These are phyloP conservation scores for Pseudohalonectria lignicola DNA, from an alignment of 2,329 filamentous ascomycete species.

Conservation along the genomic window DNA sequence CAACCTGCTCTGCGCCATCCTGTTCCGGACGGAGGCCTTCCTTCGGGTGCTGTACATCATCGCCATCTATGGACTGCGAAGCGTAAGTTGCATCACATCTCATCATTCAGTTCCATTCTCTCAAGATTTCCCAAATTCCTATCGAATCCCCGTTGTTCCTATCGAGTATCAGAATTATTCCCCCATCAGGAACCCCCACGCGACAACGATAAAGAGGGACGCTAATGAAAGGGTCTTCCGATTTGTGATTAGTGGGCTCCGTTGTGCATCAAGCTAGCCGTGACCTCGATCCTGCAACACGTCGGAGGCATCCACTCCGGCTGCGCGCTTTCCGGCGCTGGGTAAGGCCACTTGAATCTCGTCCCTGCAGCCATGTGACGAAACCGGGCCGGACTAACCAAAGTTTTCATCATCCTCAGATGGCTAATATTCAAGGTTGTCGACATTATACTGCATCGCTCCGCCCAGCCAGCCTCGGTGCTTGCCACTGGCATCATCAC, in stretches of 20 bases:
- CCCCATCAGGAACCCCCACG: too few species aligned
- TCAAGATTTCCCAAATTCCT: neutral
- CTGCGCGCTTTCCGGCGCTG: slow-evolving; percentile 25
- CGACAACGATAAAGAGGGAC: too few species aligned
- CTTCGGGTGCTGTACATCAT: slow-evolving; percentile 23
- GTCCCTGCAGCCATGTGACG: neutral
- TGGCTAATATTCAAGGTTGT: slow-evolving; percentile 27
- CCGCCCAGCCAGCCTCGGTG: slow-evolving; percentile 20
- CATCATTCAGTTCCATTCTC: too few species aligned
- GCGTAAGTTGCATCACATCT: slow-evolving; percentile 16
- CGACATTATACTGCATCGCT: slow-evolving; percentile 21
- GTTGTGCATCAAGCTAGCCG: slow-evolving; percentile 20
- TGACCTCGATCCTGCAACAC: slow-evolving; percentile 25
- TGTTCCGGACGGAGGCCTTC: slow-evolving; percentile 28
- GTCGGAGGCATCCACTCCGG: slow-evolving; percentile 30
- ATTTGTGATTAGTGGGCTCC: slow-evolving; percentile 31
- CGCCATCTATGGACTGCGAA: slow-evolving; percentile 23
- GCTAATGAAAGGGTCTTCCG: too few species aligned
- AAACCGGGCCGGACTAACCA: too few species aligned
- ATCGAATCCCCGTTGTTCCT: too few species aligned
- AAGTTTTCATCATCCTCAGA: too few species aligned
- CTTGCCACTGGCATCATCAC: slow-evolving; percentile 26
- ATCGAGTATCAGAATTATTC: too few species aligned
- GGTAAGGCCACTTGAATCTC: slow-evolving; percentile 12
- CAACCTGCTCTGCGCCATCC: slow-evolving; percentile 24